Base-by-base conservation (phyloP, 495 filamentous ascomycete genomes). In the Aspergillus leporis region DNA sequence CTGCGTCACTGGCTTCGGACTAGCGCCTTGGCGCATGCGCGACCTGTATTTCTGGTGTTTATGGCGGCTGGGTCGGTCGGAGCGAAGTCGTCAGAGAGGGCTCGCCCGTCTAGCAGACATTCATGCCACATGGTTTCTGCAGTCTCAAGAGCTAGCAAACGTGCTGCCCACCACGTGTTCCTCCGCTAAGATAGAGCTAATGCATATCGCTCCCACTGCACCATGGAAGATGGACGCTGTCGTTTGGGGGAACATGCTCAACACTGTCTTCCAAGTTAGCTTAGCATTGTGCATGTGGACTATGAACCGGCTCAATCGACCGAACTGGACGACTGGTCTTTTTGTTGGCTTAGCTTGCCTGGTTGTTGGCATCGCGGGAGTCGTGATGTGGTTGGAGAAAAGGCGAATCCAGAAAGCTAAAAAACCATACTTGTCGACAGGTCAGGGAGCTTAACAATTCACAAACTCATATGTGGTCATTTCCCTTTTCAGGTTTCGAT, bases 1-100 rank as follows among this genome's bases (percentile, higher is more conserved):
- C 80, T 93, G 91, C 75, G 85, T 95, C 4, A 91, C 91, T 4
- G 90, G 88, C 5, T 92, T 93, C 60, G 91, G 92, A 0, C 80
- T 94, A 7, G 86, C 88, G 5, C 91, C 92, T 0, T 96, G 92
- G 92, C 80, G 91, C 16, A 88, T 94, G 64, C 81, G 91, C 1
- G 92, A 96, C 66, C 73, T 87, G 13, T 96, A 85, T 64, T 88
- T 83, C 63, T 77, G 90, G 30, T 66, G 89, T 4, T 70, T 76
- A 58, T 94, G 83, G 74, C 82, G 90, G 2, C 48, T 88, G 3
- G 58, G 65, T 16, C 73, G 76, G 13, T 77, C 84, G 1, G 65
- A 78, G n/a, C 12, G 21, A n/a, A 66, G 75, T 7, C 88, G 81
- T 18, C 69, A 90, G 23, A 76, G 81, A 5, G 61, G 43, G 16